phyloP scores from a whole-genome alignment of 1,284 basidiomycete species.

The Xerocomus nothofagi region DNA sequence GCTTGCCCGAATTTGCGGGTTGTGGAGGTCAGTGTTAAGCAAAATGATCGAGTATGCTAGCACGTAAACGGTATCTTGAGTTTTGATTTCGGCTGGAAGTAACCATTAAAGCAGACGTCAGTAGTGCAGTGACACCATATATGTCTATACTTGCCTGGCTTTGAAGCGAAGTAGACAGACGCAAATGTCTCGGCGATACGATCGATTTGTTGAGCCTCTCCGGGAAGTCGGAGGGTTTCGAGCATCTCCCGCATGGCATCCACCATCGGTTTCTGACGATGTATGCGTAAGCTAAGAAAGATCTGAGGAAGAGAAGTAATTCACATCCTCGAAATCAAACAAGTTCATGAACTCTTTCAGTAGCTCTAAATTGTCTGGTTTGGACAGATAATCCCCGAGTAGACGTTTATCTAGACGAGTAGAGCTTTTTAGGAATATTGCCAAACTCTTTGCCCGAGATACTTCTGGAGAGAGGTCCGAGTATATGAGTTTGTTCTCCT shows the following conservation, averaged over 20 bases:
- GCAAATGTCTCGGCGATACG: constrained; percentile 97
- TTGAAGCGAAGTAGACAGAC: constrained; percentile 83
- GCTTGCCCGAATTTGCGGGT: constrained; percentile 88
- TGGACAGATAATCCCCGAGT: constrained; percentile 92
- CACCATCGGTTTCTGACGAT: constrained; percentile 81
- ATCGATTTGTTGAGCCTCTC: constrained; percentile 92
- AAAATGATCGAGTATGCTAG: constrained; percentile 96
- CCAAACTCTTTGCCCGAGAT: constrained; percentile 63
- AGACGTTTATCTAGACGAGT: constrained; percentile 91
- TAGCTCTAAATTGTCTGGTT: constrained; percentile 84
- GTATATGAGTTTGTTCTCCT: constrained; percentile 85
- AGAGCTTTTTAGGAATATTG: constrained; percentile 85
- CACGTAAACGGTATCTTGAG: constrained; percentile 92
- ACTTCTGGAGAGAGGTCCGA: constrained; percentile 58
- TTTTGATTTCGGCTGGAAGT: constrained; percentile 77
- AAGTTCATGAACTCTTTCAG: constrained; percentile 86
- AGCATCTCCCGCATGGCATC: constrained; percentile 95
- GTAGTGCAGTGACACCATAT: not conserved
- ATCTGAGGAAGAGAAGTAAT: constrained; percentile 28
- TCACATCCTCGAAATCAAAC: constrained; percentile 88
- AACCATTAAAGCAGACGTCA: constrained; percentile 8
- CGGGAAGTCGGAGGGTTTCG: constrained; percentile 93
- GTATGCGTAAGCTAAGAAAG: constrained; percentile 13
- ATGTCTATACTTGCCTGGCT: constrained; percentile 56
- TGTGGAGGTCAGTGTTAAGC: constrained; percentile 98